A percentile compares a stretch with the other conserved stretches of the same genome.
These are phyloP conservation scores for Neonectria sp. DNA, from an alignment of 2,329 filamentous ascomycete genomes.

Conservation along the genomic window DNA sequence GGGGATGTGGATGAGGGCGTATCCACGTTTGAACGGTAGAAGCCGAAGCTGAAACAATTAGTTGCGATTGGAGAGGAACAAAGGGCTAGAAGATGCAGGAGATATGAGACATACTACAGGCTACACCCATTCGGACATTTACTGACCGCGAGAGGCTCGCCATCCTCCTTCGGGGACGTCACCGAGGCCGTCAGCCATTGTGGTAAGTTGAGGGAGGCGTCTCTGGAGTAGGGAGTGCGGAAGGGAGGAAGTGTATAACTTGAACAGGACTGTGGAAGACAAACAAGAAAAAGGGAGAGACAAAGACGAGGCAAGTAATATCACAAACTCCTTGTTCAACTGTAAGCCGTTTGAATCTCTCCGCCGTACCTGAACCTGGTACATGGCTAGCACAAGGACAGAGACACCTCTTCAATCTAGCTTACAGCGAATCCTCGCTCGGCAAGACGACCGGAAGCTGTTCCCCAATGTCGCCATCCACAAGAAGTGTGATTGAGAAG, in stretches of 20 bases:
- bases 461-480: too few relatives aligned
- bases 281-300: background rate
- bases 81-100: background rate
- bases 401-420: background rate
- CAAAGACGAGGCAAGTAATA: background rate
- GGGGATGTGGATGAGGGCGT: slow-evolving; percentile 77
- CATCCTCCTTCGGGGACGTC: slow-evolving; percentile 21
- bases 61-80: background rate
- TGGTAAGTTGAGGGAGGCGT: background rate
- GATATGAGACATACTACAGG: background rate
- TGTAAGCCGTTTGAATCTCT: too few relatives aligned
- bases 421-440: background rate
- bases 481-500: too few relatives aligned
- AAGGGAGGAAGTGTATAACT: background rate
- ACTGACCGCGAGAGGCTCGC: background rate
- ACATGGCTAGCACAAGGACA: background rate
- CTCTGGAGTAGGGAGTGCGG: too few relatives aligned
- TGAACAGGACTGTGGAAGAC: background rate
- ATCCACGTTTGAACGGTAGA: too few relatives aligned
- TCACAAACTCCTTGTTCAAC: background rate
- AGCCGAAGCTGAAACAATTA: background rate
- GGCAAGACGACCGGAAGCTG: background rate
- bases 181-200: background rate
- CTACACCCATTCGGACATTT: too few relatives aligned
- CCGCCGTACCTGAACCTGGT: too few relatives aligned